These are phyloP conservation scores for Oxyria digyna DNA, from an alignment of 148 eudicot species.

Conservation along the genomic window DNA sequence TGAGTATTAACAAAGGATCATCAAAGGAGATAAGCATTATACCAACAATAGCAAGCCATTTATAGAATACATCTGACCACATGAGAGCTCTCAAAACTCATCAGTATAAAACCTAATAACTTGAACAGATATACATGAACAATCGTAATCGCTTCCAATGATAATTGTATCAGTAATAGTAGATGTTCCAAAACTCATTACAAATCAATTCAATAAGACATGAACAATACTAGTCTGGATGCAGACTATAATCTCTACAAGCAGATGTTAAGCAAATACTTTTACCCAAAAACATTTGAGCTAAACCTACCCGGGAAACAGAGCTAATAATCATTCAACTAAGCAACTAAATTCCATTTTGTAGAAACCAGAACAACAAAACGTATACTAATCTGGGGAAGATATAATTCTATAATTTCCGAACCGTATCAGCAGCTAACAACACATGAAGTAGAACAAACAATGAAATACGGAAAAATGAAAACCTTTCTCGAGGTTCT, in stretches of 20 bases:
- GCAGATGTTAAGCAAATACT: neutral
- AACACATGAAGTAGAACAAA: neutral
- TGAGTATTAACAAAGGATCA: neutral
- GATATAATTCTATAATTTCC: neutral
- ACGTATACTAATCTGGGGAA: neutral
- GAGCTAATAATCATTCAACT: neutral
- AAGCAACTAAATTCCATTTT: neutral
- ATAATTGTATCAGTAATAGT: neutral
- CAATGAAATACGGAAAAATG: neutral
- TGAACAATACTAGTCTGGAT: neutral
- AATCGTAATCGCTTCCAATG: neutral
- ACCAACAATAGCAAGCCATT: too few species aligned
- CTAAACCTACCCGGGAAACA: neutral
- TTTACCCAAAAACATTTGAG: neutral
- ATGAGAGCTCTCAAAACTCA: neutral
- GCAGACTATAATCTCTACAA: neutral
- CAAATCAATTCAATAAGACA: neutral
- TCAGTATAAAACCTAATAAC: neutral
- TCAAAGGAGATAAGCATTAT: too few species aligned
- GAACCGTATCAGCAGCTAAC: neutral
- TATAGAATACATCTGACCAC: too few species aligned
- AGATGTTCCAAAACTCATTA: neutral
- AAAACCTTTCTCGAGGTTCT: slow-evolving; percentile 90
- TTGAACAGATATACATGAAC: neutral
- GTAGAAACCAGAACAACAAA: neutral